Evolutionary conservation across 768 basidiomycete species (phyloP).

Genomic region (Chiua virens): DNA sequence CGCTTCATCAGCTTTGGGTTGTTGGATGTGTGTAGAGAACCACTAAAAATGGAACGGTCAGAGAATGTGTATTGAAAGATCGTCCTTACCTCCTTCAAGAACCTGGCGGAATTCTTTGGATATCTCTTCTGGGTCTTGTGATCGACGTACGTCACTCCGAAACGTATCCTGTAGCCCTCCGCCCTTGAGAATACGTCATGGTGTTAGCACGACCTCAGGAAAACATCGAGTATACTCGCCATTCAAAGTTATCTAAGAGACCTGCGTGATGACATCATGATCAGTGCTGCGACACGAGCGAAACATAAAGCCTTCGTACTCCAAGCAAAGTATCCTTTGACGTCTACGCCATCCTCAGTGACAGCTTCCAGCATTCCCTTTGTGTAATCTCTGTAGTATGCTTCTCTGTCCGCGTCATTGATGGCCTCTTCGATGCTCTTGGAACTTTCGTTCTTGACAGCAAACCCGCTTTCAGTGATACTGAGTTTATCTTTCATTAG

Average conservation of each 20-base stretch:
- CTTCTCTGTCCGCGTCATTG: conserved; percentile 59
- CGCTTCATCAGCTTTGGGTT: not conserved
- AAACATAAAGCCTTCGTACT: conserved; percentile 40
- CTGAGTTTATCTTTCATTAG: conserved; percentile 30
- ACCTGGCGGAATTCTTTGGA: conserved; percentile 64
- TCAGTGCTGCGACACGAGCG: not conserved
- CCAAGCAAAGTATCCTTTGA: conserved; percentile 71
- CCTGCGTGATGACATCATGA: conserved; percentile 39
- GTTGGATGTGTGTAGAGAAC: conserved; percentile 2
- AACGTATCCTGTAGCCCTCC: conserved; percentile 67
- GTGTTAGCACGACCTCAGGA: not conserved
- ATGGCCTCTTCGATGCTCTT: conserved; percentile 56
- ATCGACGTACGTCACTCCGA: conserved; percentile 75
- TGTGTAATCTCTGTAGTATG: conserved; percentile 67
- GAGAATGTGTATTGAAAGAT: not conserved
- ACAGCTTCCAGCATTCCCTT: conserved; percentile 56
- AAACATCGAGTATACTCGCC: conserved; percentile 31
- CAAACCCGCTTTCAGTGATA: conserved; percentile 76
- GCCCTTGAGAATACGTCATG: conserved; percentile 37
- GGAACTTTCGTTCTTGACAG: conserved; percentile 62
- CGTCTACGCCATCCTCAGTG: conserved; percentile 64
- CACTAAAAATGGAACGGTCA: not conserved
- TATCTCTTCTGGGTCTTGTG: conserved; percentile 67
- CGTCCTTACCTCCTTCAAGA: conserved; percentile 51
- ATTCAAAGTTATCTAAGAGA: conserved; percentile 75